Percentiles rank a stretch among this genome's conserved stretches.
Conservation (phyloP, 2,329 filamentous ascomycete species). For the Colletotrichum orbiculare region DNA sequence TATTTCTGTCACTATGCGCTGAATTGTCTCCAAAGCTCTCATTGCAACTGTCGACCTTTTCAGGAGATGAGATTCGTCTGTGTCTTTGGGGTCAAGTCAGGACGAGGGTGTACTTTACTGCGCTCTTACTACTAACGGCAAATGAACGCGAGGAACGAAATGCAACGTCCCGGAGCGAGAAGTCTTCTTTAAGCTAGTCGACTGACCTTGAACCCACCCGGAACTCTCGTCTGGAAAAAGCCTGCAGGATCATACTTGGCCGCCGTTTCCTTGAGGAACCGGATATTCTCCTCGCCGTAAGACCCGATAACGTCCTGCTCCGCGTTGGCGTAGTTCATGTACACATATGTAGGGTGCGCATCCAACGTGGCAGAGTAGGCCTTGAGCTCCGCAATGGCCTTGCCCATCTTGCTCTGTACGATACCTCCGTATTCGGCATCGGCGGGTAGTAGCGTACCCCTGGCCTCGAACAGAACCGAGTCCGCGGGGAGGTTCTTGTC, state of each 20-base stretch:
- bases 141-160: background rate
- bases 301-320: slow-evolving; percentile 20
- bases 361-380: slow-evolving; percentile 12
- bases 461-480: slow-evolving; percentile 19
- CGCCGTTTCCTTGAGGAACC: slow-evolving; percentile 17
- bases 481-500: slow-evolving; percentile 17
- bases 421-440: slow-evolving; percentile 12
- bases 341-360: slow-evolving; percentile 24
- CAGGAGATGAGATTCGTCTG: too few relatives aligned
- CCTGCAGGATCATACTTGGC: slow-evolving; percentile 43
- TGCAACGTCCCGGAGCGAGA: too few relatives aligned
- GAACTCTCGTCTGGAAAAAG: slow-evolving; percentile 21
- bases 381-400: slow-evolving; percentile 11
- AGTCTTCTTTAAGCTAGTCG: too few relatives aligned
- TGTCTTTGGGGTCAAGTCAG: too few relatives aligned
- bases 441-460: background rate
- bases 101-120: too few relatives aligned
- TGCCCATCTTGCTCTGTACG: slow-evolving; percentile 3
- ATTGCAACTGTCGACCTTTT: too few relatives aligned
- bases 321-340: slow-evolving; percentile 30
- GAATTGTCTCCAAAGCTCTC: too few relatives aligned
- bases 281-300: slow-evolving; percentile 14
- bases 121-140: too few relatives aligned
- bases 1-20: too few relatives aligned
- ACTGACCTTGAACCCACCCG: slow-evolving; percentile 18